phyloP scores from a whole-genome alignment of 1,284 basidiomycete genomes.

The Puccinia horiana region DNA sequence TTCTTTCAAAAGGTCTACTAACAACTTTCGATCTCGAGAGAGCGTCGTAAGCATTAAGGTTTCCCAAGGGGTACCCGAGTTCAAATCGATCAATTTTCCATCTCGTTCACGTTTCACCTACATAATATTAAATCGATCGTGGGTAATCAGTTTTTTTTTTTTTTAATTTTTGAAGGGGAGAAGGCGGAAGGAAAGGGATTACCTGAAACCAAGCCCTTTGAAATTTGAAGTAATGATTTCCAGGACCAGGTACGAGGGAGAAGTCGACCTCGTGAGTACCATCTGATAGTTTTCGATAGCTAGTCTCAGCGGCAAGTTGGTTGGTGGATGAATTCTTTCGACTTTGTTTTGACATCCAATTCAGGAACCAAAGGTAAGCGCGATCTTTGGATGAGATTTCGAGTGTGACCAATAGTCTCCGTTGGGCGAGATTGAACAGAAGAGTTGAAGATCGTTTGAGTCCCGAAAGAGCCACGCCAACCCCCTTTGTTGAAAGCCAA shows the following conservation, averaged over 20 bases:
- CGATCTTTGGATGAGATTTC: slow-evolving; percentile 96
- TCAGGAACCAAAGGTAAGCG: slow-evolving; percentile 93
- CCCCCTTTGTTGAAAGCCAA: slow-evolving; percentile 65
- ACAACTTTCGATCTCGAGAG: slow-evolving; percentile 77
- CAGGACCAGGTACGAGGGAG: slow-evolving; percentile 91
- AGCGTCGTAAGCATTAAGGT: slow-evolving; percentile 92
- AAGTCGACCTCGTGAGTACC: slow-evolving; percentile 83
- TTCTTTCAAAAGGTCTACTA: slow-evolving; percentile 78
- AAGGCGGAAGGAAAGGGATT: slow-evolving; percentile 53
- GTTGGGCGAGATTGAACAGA: slow-evolving; percentile 73
- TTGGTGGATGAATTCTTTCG: slow-evolving; percentile 64
- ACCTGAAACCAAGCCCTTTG: slow-evolving; percentile 93
- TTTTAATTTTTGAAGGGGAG: background rate
- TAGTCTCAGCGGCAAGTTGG: slow-evolving; percentile 91
- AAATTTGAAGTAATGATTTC: slow-evolving; percentile 90
- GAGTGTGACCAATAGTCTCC: slow-evolving; percentile 87
- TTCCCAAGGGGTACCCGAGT: slow-evolving; percentile 93
- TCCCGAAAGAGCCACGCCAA: slow-evolving; percentile 76
- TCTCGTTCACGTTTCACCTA: slow-evolving; percentile 91
- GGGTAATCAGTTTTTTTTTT: background rate
- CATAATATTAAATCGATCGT: background rate
- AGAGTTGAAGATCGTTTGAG: slow-evolving; percentile 73
- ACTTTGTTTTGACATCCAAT: slow-evolving; percentile 79
- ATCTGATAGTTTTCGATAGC: slow-evolving; percentile 80
- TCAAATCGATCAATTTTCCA: slow-evolving; percentile 82